phyloP scores from a whole-genome alignment of 2,329 filamentous ascomycete genomes.

The Ceratocystis papillata region DNA sequence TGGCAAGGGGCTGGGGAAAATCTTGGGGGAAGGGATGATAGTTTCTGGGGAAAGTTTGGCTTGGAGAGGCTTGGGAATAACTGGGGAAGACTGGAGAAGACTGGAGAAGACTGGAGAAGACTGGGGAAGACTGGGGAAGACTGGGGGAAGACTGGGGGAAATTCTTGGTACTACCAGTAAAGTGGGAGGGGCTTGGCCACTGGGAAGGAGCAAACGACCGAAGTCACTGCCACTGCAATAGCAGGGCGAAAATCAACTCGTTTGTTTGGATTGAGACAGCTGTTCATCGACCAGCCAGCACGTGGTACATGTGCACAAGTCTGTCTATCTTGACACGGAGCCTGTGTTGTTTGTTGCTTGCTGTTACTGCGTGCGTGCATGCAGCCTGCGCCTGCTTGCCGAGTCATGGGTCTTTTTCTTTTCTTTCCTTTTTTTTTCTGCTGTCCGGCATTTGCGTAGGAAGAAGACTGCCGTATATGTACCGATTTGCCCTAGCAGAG shows the following conservation, averaged over 20 bases:
- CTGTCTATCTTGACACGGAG: background rate
- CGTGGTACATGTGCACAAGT: background rate
- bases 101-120: background rate
- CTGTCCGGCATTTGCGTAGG: background rate
- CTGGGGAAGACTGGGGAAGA: background rate
- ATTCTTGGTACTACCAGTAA: too few species aligned
- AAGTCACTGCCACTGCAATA: background rate
- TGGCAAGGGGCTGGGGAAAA: background rate
- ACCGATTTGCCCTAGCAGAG: background rate
- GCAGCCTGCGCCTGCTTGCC: too few species aligned
- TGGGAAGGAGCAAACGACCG: background rate
- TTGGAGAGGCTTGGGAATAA: background rate
- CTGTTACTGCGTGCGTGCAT: too few species aligned
- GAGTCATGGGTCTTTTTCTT: too few species aligned
- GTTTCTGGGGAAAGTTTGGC: background rate
- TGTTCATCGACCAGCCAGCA: background rate
- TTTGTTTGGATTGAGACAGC: background rate
- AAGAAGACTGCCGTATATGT: background rate
- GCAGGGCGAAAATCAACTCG: background rate
- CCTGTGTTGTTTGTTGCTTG: background rate
- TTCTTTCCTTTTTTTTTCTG: background rate
- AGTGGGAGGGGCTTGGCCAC: background rate
- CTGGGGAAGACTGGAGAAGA: slow-evolving; percentile 4
- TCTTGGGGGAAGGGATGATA: background rate
- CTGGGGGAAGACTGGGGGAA: too few species aligned